Conservation (phyloP, 768 basidiomycete species). For the Mycena pura region DNA sequence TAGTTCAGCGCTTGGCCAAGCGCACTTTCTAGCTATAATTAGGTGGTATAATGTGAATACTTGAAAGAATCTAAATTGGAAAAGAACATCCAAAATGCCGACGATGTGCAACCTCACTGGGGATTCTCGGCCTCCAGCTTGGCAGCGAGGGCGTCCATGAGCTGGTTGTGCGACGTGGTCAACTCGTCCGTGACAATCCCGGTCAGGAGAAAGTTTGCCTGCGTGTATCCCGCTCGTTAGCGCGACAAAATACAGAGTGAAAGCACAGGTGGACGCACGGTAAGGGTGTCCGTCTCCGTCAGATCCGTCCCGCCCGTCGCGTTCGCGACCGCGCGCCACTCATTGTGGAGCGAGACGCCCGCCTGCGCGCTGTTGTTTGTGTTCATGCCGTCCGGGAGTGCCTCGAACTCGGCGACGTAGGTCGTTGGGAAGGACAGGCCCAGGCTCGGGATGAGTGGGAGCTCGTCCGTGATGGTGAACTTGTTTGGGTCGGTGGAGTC, state of each 20-base stretch:
- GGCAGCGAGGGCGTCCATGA: slow-evolving; percentile 19
- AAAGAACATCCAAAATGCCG: too few species aligned
- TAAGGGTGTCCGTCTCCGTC: slow-evolving; percentile 27
- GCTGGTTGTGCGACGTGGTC: slow-evolving; percentile 22
- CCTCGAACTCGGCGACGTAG: slow-evolving; percentile 20
- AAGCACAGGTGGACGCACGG: background rate
- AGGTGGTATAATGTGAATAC: too few species aligned
- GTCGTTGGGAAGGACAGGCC: slow-evolving; percentile 22
- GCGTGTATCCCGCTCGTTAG: background rate
- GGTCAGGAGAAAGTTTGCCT: slow-evolving; percentile 25
- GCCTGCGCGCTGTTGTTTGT: slow-evolving; percentile 20
- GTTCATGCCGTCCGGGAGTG: slow-evolving; percentile 21
- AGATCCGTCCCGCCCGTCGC: slow-evolving; percentile 19
- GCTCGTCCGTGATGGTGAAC: slow-evolving; percentile 16
- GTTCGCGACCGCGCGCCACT: slow-evolving; percentile 26
- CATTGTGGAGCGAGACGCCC: slow-evolving; percentile 23
- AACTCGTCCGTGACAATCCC: slow-evolving; percentile 11
- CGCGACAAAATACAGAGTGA: background rate
- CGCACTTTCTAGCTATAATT: too few species aligned
- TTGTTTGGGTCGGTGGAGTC: slow-evolving; percentile 21
- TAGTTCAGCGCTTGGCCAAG: too few species aligned
- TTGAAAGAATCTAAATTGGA: too few species aligned
- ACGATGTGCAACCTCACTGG: too few species aligned
- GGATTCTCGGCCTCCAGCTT: slow-evolving; percentile 24
- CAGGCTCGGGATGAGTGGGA: slow-evolving; percentile 23